phyloP scores from a whole-genome alignment of 2,329 filamentous ascomycete species.

The Aspergillus sp. region DNA sequence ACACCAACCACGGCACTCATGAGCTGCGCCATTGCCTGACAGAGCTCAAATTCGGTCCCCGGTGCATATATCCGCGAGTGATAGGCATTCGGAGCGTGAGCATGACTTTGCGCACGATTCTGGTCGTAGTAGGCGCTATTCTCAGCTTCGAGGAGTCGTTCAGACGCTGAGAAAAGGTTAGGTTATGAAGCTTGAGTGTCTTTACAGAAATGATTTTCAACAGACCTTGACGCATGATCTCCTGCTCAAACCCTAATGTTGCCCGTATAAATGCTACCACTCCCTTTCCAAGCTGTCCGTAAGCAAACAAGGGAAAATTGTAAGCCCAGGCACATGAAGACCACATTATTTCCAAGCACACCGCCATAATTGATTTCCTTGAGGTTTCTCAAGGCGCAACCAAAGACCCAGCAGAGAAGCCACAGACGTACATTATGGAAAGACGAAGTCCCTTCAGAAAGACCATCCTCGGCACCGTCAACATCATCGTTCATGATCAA shows the following conservation, averaged over 20 bases:
- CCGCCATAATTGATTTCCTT: too few relatives aligned
- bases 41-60: conserved; percentile 79
- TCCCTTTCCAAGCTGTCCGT: conserved; percentile 60
- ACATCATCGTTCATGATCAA: conserved; percentile 87
- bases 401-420: not conserved
- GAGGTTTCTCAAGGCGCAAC: too few relatives aligned
- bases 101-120: conserved; percentile 61
- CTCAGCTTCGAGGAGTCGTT: conserved; percentile 66
- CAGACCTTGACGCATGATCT: conserved; percentile 69
- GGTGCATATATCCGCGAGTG: conserved; percentile 63
- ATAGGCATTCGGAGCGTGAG: conserved; percentile 43
- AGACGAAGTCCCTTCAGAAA: conserved; percentile 66
- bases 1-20: conserved; percentile 85
- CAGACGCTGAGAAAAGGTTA: conserved; percentile 48
- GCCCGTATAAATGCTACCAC: conserved; percentile 79
- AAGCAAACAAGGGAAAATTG: conserved; percentile 1
- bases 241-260: conserved; percentile 83
- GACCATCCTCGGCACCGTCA: conserved; percentile 65
- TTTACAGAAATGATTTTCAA: conserved; percentile 2
- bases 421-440: conserved; percentile 61
- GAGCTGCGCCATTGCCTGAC: conserved; percentile 75
- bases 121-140: conserved; percentile 66
- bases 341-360: not conserved
- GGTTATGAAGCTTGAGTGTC: not conserved
- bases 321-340: conserved; percentile 7